Evolutionary conservation across 495 filamentous ascomycete species (phyloP), one percentile per base, ranked within the genome.

Genomic region (Podospora australis): DNA sequence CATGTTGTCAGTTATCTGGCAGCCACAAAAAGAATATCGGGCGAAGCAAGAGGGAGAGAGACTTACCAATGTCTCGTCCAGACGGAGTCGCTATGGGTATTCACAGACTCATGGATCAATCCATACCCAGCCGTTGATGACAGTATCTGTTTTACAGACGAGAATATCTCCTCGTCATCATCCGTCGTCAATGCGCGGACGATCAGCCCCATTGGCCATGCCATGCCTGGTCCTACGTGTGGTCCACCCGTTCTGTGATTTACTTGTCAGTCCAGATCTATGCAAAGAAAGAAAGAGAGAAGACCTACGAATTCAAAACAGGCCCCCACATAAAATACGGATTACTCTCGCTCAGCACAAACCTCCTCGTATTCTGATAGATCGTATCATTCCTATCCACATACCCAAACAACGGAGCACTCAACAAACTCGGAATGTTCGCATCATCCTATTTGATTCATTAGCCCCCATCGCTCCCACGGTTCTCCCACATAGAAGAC

Each of bases 11-110:
- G n/a, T n/a, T n/a, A 1, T 30, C 6, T 30, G 26, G 13, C 26
- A 30, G 13, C 26, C 2, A 10, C 19, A 0, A 13, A 16, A 13
- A 6, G 11, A 13, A 20, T 1, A 32, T 13, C 1, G 3, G 9
- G 4, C n/a, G 39, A 1, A 9, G 13, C 6, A 25, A 28, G n/a
- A 14, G 21, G 21, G 14, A 30, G 20, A n/a, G 28, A 41, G 11
- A 58, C 55, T 49, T 23, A 66, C 80, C 81, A 84, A 54, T 79
- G 74, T 54, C 81, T 65, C 5, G 80, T 79, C 78, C 79, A 86
- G 21, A 68, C 53, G 2, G 43, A 62, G 26, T 55, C 59, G 51
- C 80, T 66, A 30, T 69, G 78, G 6, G 64, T 69, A 57, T 78
- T 75, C 50, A 82, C 67, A 42, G 77, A 80, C 66, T 82, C 79